Evolutionary conservation across 2,329 filamentous ascomycete genomes (phyloP), one percentile per base, ranked within the genome.

Genomic region (Fusarium redolens): DNA sequence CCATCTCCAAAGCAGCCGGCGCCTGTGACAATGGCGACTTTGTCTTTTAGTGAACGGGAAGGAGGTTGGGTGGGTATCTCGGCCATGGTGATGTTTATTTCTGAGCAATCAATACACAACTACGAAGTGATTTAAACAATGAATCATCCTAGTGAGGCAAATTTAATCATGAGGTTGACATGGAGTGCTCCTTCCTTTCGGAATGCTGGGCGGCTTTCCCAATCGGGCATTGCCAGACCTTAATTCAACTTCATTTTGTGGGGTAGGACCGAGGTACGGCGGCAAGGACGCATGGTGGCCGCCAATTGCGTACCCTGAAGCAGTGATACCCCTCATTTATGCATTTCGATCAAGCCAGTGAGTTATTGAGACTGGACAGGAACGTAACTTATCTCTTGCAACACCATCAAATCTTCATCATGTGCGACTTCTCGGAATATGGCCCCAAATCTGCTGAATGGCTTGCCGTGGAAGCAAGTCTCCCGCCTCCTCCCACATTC

Each of bases 1-100:
- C 88, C 89, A 44, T 89, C 85, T 35, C 85, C 87, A 30, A 82
- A 80, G 59, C 86, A 86, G 20, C 89, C 88, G 18, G 89, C 89
- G n/a, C 89, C 89, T 0, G 88, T 90, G 33, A 91, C 85, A 58
- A 91, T 88, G 48, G 87, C 86, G 20, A 86, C 84, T 67, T 84
- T 83, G 33, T 62, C 48, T 11, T 69, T 66, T 7, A 75, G 44
- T 13, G 65, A 72, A 6, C 72, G 69, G 3, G 72, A 74, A 2
- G 71, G 71, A 3, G 71, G 71, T 13, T 61, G 28, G 10, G 37
- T 31, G 2, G 71, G 57, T 38, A 72, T 63, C 13, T 60, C 50
- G 7, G 59, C n/a, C 71, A 74, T 74, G 12, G 20, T 37, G 31
- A 1, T 41, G 18, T 15, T 31, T 30, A 28, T 28, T 28, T 28